Percentiles rank a stretch among this genome's conserved stretches.
These are phyloP conservation scores for Knoxdaviesia proteae DNA, from an alignment of 2,329 filamentous ascomycete genomes.

Conservation along the genomic window DNA sequence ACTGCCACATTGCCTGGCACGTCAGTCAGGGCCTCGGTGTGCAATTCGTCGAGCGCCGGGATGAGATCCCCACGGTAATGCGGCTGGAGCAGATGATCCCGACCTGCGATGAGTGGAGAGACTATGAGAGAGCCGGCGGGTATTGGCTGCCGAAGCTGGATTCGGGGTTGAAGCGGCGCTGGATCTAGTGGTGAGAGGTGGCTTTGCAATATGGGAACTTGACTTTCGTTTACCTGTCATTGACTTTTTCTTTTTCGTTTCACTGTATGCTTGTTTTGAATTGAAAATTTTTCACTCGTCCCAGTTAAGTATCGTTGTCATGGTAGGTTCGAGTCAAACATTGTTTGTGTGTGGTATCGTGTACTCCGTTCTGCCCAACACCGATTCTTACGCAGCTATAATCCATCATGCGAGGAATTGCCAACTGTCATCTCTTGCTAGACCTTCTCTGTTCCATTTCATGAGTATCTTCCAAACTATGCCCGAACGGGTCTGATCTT, in stretches of 20 bases:
- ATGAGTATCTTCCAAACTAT: too few relatives aligned
- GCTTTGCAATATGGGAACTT: neutral
- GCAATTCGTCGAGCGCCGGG: conserved; percentile 23
- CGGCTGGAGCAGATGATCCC: conserved; percentile 4
- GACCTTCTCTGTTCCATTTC: too few relatives aligned
- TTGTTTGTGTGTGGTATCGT: too few relatives aligned
- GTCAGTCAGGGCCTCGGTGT: conserved; percentile 27
- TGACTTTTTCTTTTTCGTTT: neutral
- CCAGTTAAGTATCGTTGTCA: neutral
- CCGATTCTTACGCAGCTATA: too few relatives aligned
- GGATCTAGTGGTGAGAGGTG: neutral
- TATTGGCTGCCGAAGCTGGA: conserved; percentile 5
- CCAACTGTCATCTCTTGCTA: too few relatives aligned
- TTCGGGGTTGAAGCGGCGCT: conserved; percentile 5
- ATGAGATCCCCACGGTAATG: conserved; percentile 5
- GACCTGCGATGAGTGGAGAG: conserved; percentile 6
- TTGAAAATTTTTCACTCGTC: neutral
- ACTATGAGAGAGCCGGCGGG: conserved; percentile 4
- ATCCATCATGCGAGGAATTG: too few relatives aligned
- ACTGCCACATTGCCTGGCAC: conserved; percentile 30
- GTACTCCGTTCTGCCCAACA: too few relatives aligned
- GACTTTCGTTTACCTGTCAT: neutral
- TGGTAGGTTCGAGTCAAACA: too few relatives aligned
- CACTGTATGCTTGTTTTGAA: too few relatives aligned
- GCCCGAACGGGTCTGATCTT: too few relatives aligned